Base-by-base conservation (phyloP, 2,329 filamentous ascomycete species). In the Alternaria burnsii region DNA sequence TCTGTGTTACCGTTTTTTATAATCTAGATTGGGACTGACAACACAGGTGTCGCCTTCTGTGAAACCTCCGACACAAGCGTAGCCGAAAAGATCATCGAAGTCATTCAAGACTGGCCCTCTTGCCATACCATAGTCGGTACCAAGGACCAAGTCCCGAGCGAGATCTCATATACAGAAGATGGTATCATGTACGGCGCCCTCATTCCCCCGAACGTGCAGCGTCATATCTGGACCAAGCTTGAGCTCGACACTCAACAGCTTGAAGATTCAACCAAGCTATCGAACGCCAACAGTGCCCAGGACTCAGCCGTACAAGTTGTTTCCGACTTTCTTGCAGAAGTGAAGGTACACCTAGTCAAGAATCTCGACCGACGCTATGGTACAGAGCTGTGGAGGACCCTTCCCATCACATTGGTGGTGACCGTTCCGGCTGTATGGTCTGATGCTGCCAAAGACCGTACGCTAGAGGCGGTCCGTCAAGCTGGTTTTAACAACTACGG, bases 221-320 rank as follows among this genome's bases (percentile, higher is more conserved):
- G 77, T 0, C 66, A 76, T 38, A 69, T 75, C 55, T 78, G 74
- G 71, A 78, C 73, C 0, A 77, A 78, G 52, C 59, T 78, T 0
- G 55, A 70, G 11, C 62, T 77, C 0, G 73, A 78, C 26, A 28
- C 26, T 28, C 26, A 4, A 28, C 26, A 8, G 6, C 26, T 28
- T 28, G 26, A 28, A 28, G 26, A 28, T 2, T 1, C 26, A 28
- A 8, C 26, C 6, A 28, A 9, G 5, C 26, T 28, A 9, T 9
- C 26, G 26, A 28, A 28, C 26, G 26, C 26, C 26, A 9, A 28
- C 26, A 5, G 26, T 9, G 4, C 26, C 26, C 26, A 28, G 26
- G 9, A 28, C 6, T 8, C 26, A 8, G 26, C 26, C 26, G 26
- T 28, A 28, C 26, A 28, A 1, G 70, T 78, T 20, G 63, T 78